Conservation (phyloP, 2,329 filamentous ascomycete species). For the Sarocladiaceae sp. region DNA sequence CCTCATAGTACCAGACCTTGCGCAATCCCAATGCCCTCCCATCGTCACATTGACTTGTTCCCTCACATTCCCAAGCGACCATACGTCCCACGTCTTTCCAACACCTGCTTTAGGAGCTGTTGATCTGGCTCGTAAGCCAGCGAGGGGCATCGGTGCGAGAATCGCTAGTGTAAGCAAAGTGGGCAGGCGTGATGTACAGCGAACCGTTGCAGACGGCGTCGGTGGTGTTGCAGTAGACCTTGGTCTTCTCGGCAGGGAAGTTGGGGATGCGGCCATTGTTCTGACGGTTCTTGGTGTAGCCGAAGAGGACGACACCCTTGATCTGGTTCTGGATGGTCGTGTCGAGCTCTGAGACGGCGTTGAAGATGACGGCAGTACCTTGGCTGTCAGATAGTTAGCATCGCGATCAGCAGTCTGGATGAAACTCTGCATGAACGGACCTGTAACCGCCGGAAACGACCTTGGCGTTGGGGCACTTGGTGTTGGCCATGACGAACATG, state of each 20-base stretch:
- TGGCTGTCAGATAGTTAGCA: conserved; percentile 19
- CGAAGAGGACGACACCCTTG: conserved; percentile 30
- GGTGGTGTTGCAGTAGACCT: conserved; percentile 30
- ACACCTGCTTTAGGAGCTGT: conserved; percentile 11
- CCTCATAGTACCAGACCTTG: no score
- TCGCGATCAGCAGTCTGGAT: background rate
- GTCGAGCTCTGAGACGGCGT: conserved; percentile 28
- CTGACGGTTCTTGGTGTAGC: conserved; percentile 37
- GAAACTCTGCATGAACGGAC: conserved; percentile 9
- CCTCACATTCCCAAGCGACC: background rate
- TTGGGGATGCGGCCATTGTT: conserved; percentile 31
- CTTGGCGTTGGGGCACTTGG: conserved; percentile 35
- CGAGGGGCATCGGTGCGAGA: conserved; percentile 17
- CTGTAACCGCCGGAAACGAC: conserved; percentile 35
- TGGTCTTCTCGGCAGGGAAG: conserved; percentile 26
- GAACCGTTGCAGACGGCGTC: conserved; percentile 32
- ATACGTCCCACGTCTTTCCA: background rate
- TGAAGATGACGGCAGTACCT: conserved; percentile 37
- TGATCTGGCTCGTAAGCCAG: conserved; percentile 17
- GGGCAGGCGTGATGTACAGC: conserved; percentile 27
- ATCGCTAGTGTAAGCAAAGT: conserved; percentile 23
- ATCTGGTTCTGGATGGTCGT: conserved; percentile 25
- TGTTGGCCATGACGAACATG: conserved; percentile 31
- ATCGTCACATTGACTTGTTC: no score
- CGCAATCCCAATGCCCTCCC: no score